A percentile compares a stretch with the other conserved stretches of the same genome.
Conservation (phyloP, 805 yeast genomes). For the Yarrowia sp. region DNA sequence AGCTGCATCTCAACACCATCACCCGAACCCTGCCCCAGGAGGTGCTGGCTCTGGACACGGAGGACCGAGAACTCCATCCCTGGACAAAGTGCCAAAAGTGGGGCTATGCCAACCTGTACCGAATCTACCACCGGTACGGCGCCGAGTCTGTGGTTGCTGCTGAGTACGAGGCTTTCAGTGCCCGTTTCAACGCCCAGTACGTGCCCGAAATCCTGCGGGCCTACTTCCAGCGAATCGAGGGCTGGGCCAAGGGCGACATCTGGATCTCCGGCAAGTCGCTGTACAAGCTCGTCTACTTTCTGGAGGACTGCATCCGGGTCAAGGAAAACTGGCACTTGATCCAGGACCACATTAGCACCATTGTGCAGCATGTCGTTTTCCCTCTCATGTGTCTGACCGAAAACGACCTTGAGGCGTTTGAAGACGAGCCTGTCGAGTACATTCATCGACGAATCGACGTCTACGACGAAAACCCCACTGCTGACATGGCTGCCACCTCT, state of each 20-base stretch:
- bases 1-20: slow-evolving; percentile 67
- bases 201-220: slow-evolving; percentile 70
- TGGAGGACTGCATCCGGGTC: slow-evolving; percentile 57
- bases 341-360: slow-evolving; percentile 59
- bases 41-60: slow-evolving; percentile 49
- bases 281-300: slow-evolving; percentile 60
- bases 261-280: slow-evolving; percentile 71
- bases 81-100: slow-evolving; percentile 83
- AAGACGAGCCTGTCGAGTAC: slow-evolving; percentile 85
- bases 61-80: slow-evolving; percentile 51
- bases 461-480: slow-evolving; percentile 58
- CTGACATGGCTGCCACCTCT: slow-evolving; percentile 76
- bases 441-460: slow-evolving; percentile 66
- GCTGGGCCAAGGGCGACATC: slow-evolving; percentile 61
- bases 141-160: slow-evolving; percentile 34
- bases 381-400: slow-evolving; percentile 55
- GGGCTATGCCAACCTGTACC: slow-evolving; percentile 59
- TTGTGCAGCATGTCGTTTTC: slow-evolving; percentile 68
- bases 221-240: slow-evolving; percentile 61
- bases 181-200: slow-evolving; percentile 52
- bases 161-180: slow-evolving; percentile 56
- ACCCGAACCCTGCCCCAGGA: slow-evolving; percentile 55
- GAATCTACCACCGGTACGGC: slow-evolving; percentile 48
- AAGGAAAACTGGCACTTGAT: slow-evolving; percentile 64
- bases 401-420: slow-evolving; percentile 61